Conservation (phyloP, 345 rosid genomes). For the Eucalyptus cladocalyx region DNA sequence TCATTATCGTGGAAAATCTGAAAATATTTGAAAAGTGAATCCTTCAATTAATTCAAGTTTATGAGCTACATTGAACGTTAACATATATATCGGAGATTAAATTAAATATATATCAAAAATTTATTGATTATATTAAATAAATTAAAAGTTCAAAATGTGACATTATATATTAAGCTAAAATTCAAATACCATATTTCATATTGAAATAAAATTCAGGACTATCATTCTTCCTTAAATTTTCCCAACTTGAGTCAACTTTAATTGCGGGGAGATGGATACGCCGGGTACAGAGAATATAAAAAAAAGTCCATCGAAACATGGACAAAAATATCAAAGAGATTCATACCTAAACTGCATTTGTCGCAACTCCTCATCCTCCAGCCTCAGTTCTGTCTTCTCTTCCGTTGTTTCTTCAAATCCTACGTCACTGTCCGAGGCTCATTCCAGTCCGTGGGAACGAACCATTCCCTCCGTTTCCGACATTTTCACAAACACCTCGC, state of each 20-base stretch:
- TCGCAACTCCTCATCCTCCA: not conserved
- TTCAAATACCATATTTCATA: accelerated
- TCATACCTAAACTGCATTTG: not conserved
- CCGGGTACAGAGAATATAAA: not conserved
- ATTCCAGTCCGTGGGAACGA: not conserved
- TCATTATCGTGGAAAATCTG: accelerated
- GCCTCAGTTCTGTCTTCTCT: not conserved
- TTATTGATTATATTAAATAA: accelerated
- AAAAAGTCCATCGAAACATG: not conserved
- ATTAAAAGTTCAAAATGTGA: accelerated
- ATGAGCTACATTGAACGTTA: accelerated
- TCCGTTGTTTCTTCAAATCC: not conserved
- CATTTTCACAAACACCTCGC: not conserved
- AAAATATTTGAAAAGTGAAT: too few relatives aligned
- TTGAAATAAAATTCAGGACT: accelerated
- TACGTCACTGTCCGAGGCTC: not conserved
- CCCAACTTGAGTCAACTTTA: not conserved
- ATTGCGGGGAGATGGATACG: accelerated
- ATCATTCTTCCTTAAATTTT: too few relatives aligned
- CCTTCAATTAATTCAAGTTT: too few relatives aligned
- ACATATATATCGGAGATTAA: too few relatives aligned
- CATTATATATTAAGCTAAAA: accelerated
- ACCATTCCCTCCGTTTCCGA: not conserved
- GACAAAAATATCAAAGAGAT: not conserved
- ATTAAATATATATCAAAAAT: accelerated